Percentiles rank a stretch among this genome's conserved stretches.
phyloP scores from a whole-genome alignment of 2,329 filamentous ascomycete species.

The Laburnicola sp. region DNA sequence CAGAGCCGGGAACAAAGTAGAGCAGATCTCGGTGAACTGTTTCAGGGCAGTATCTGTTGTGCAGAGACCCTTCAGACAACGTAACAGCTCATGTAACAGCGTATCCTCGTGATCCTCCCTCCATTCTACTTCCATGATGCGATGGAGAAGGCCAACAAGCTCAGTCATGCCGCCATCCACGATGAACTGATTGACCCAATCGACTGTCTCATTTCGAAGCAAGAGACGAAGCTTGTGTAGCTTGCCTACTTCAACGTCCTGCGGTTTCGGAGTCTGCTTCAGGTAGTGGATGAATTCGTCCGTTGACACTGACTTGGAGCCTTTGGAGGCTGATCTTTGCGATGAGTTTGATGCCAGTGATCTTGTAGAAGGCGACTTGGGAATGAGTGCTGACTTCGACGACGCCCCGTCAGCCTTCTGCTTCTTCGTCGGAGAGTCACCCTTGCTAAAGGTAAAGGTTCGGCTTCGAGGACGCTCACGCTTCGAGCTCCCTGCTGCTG shows the following conservation, averaged over 20 bases:
- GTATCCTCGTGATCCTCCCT: constrained; percentile 96
- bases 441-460: constrained; percentile 77
- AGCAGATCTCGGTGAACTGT: constrained; percentile 78
- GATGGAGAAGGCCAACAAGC: constrained; percentile 80
- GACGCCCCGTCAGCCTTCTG: constrained; percentile 66
- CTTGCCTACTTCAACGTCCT: constrained; percentile 88
- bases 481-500: constrained; percentile 41
- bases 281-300: constrained; percentile 86
- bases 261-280: constrained; percentile 76
- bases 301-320: constrained; percentile 73
- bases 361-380: constrained; percentile 63
- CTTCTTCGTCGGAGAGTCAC: constrained; percentile 76
- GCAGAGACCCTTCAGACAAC: constrained; percentile 91
- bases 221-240: constrained; percentile 89
- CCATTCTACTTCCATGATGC: constrained; percentile 97
- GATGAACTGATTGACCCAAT: constrained; percentile 94
- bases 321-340: constrained; percentile 65
- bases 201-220: constrained; percentile 90
- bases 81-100: constrained; percentile 84
- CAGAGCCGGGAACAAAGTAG: constrained; percentile 80
- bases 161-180: constrained; percentile 88
- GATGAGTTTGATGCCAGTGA: constrained; percentile 59
- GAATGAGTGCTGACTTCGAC: constrained; percentile 72
- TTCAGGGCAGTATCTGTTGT: constrained; percentile 86
- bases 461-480: constrained; percentile 64